These are phyloP conservation scores for Neodidymelliopsis sp. DNA, from an alignment of 2,329 filamentous ascomycete genomes.

Conservation along the genomic window DNA sequence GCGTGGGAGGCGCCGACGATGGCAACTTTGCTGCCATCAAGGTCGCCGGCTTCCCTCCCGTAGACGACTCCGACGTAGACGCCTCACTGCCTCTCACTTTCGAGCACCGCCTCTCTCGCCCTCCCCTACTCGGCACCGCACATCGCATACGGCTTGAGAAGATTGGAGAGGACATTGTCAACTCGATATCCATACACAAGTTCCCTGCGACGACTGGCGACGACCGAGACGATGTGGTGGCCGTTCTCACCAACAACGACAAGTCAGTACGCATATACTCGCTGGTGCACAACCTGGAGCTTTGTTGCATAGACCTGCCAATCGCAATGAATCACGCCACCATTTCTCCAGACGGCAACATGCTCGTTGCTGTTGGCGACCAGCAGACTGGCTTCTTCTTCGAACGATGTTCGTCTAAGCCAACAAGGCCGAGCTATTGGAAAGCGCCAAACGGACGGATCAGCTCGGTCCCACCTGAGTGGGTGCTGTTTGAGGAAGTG, in stretches of 20 bases:
- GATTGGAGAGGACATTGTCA: slow-evolving; percentile 70
- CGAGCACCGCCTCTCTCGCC: slow-evolving; percentile 37
- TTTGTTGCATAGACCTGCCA: slow-evolving; percentile 76
- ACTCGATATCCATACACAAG: slow-evolving; percentile 70
- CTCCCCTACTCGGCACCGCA: slow-evolving; percentile 49
- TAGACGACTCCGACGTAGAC: slow-evolving; percentile 61
- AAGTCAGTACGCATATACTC: slow-evolving; percentile 85
- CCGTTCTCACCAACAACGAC: slow-evolving; percentile 88
- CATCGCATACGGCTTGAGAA: slow-evolving; percentile 60
- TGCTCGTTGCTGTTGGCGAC: slow-evolving; percentile 86
- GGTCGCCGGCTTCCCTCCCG: slow-evolving; percentile 56
- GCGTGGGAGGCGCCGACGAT: slow-evolving; percentile 81
- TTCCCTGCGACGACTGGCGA: slow-evolving; percentile 51
- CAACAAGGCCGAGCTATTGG: slow-evolving; percentile 33
- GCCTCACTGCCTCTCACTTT: slow-evolving; percentile 63
- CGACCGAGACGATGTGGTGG: slow-evolving; percentile 68
- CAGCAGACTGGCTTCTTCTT: slow-evolving; percentile 88
- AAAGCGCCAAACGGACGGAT: slow-evolving; percentile 33
- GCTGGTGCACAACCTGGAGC: slow-evolving; percentile 70
- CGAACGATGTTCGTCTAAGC: slow-evolving; percentile 55
- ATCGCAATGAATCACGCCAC: slow-evolving; percentile 92
- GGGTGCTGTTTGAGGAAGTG: slow-evolving; percentile 53
- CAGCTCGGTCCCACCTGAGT: slow-evolving; percentile 42
- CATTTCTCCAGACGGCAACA: slow-evolving; percentile 86
- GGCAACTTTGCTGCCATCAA: slow-evolving; percentile 87